Percentiles rank a stretch among this genome's conserved stretches.
Evolutionary conservation across 2,329 filamentous ascomycete species (phyloP).

Genomic region (Xylariaceae sp.): DNA sequence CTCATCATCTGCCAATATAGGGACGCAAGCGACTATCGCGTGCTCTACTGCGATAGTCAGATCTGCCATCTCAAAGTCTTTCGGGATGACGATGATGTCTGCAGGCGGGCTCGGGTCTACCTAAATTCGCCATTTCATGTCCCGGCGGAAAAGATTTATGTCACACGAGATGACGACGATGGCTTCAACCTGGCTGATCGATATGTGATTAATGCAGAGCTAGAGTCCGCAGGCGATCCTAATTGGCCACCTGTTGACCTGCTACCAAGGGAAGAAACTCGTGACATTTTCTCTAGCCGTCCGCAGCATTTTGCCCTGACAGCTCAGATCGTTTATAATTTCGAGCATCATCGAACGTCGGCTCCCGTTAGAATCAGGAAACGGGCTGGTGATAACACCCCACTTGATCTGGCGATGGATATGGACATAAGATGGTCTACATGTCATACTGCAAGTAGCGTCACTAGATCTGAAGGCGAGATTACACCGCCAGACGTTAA

Average conservation of each 20-base stretch:
- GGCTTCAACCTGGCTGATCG: slow-evolving; percentile 52
- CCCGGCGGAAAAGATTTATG: slow-evolving; percentile 53
- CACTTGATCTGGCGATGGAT: slow-evolving; percentile 33
- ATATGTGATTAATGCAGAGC: slow-evolving; percentile 55
- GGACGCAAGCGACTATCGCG: slow-evolving; percentile 40
- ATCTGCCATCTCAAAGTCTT: slow-evolving; percentile 55
- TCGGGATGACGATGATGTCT: slow-evolving; percentile 50
- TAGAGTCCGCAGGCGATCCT: slow-evolving; percentile 53
- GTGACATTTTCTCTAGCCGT: slow-evolving; percentile 29
- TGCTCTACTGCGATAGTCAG: slow-evolving; percentile 58
- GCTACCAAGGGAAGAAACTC: slow-evolving; percentile 31
- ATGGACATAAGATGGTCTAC: slow-evolving; percentile 39
- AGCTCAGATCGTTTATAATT: slow-evolving; percentile 33
- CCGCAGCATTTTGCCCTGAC: slow-evolving; percentile 35
- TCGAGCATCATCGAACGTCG: slow-evolving; percentile 35
- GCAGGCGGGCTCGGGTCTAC: slow-evolving; percentile 52
- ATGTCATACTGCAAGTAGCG: slow-evolving; percentile 26
- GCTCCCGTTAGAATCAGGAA: slow-evolving; percentile 33
- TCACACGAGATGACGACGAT: slow-evolving; percentile 51
- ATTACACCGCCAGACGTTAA: slow-evolving; percentile 50
- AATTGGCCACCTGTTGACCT: slow-evolving; percentile 57
- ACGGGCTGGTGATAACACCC: slow-evolving; percentile 25
- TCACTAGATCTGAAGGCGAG: slow-evolving; percentile 37
- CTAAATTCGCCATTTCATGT: slow-evolving; percentile 54
- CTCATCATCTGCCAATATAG: slow-evolving; percentile 44